A percentile compares a stretch with the other conserved stretches of the same genome.
phyloP scores from a whole-genome alignment of 768 basidiomycete genomes.

The Trametes sanguinea region DNA sequence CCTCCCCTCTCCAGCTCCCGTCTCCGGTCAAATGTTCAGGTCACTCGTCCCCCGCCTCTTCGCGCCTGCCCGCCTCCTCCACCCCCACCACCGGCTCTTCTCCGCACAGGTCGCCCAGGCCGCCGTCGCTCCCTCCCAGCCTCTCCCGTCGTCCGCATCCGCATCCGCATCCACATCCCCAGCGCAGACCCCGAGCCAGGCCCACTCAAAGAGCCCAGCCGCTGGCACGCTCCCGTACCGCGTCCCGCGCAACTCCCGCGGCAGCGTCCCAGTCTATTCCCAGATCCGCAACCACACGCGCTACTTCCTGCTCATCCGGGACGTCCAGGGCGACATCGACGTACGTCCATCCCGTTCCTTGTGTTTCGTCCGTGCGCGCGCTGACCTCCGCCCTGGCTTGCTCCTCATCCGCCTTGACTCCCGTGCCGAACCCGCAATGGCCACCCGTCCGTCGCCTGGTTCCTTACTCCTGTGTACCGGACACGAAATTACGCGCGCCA shows the following conservation, averaged over 20 bases:
- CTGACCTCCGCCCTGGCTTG: slow-evolving; percentile 8
- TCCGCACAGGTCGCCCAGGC: slow-evolving; percentile 18
- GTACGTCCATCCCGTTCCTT: slow-evolving; percentile 40
- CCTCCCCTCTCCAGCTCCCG: background rate
- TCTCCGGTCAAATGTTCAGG: slow-evolving; percentile 8
- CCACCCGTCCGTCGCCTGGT: background rate
- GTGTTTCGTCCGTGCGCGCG: slow-evolving; percentile 9
- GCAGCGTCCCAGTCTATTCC: slow-evolving; percentile 74
- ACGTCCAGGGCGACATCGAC: slow-evolving; percentile 63
- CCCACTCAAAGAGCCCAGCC: background rate
- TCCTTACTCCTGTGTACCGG: background rate
- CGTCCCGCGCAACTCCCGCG: slow-evolving; percentile 65
- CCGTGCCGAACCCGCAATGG: no score
- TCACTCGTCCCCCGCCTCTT: slow-evolving; percentile 9
- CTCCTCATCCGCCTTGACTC: background rate
- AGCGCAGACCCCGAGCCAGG: background rate
- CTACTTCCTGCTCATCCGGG: slow-evolving; percentile 59
- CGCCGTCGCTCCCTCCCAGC: slow-evolving; percentile 4
- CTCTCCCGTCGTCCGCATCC: slow-evolving; percentile 7
- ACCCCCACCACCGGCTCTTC: slow-evolving; percentile 18
- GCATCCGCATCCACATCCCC: background rate
- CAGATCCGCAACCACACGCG: slow-evolving; percentile 71
- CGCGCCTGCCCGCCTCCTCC: slow-evolving; percentile 1
- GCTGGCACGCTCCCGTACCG: slow-evolving; percentile 44
- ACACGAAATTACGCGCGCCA: background rate